A percentile compares a stretch with the other conserved stretches of the same genome.
Conservation (phyloP, 1,139 yeast genomes). For the Hyphopichia buzzinii region DNA sequence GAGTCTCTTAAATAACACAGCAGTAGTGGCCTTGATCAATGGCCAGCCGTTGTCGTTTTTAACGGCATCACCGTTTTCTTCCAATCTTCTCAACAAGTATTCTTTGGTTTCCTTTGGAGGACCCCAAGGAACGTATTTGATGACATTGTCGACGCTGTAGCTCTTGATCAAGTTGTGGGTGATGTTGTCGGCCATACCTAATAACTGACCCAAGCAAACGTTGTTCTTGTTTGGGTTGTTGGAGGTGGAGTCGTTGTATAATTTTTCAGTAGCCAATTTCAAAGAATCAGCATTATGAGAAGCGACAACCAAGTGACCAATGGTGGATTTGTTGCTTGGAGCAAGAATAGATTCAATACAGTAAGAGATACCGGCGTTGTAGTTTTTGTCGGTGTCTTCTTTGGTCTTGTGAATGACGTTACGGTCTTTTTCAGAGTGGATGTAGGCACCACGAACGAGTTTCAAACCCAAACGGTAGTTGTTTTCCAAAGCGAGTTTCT, state of each 20-base stretch:
- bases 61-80: conserved; percentile 96
- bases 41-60: conserved; percentile 85
- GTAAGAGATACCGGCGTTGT: conserved; percentile 65
- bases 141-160: conserved; percentile 68
- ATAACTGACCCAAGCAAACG: conserved; percentile 83
- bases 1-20: conserved; percentile 42
- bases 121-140: conserved; percentile 98
- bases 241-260: conserved; percentile 25
- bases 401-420: conserved; percentile 72
- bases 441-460: conserved; percentile 96
- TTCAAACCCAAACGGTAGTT: conserved; percentile 81
- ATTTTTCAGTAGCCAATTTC: conserved; percentile 61
- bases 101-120: conserved; percentile 94
- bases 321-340: conserved; percentile 41
- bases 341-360: conserved; percentile 62
- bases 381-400: conserved; percentile 72
- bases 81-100: conserved; percentile 84
- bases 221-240: conserved; percentile 49
- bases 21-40: conserved; percentile 55
- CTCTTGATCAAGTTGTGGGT: conserved; percentile 70
- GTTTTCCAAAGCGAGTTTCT: conserved; percentile 57
- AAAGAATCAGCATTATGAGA: conserved; percentile 87
- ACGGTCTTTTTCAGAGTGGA: conserved; percentile 83
- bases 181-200: conserved; percentile 95
- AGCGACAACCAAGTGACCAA: conserved; percentile 89